Evolutionary conservation across 805 yeast species (phyloP).

Genomic region (Monosporozyma solicola): DNA sequence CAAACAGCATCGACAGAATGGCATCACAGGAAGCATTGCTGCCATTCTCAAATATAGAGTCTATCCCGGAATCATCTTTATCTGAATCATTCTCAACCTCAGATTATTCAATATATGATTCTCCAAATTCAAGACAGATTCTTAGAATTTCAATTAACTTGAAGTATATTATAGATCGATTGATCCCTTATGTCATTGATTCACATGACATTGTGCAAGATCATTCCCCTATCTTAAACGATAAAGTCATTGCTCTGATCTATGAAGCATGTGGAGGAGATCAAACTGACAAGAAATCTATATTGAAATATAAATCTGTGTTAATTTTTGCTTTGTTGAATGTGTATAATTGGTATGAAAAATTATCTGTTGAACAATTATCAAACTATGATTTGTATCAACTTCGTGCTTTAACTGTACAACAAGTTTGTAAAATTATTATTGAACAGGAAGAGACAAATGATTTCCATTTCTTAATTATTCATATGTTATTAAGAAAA

Average conservation of each 20-base stretch:
- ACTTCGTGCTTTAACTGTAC: conserved; percentile 61
- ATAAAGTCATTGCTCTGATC: conserved; percentile 49
- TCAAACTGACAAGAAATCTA: conserved; percentile 44
- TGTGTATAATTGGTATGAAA: conserved; percentile 73
- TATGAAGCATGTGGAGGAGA: conserved; percentile 74
- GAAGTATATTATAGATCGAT: conserved; percentile 60
- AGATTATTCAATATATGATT: neutral
- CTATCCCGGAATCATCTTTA: neutral
- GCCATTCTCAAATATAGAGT: neutral
- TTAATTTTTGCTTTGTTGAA: conserved; percentile 62
- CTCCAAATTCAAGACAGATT: conserved; percentile 58
- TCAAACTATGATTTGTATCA: conserved; percentile 57
- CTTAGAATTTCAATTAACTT: conserved; percentile 63
- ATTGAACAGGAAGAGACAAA: conserved; percentile 52
- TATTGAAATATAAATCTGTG: conserved; percentile 56
- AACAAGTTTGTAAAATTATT: conserved; percentile 57
- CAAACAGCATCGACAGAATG: too few relatives aligned
- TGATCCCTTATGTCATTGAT: conserved; percentile 58
- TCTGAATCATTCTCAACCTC: neutral
- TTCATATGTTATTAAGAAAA: conserved; percentile 69
- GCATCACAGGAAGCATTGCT: neutral
- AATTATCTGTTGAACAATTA: conserved; percentile 48
- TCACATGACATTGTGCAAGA: conserved; percentile 42
- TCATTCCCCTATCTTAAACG: conserved; percentile 52
- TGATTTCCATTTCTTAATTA: conserved; percentile 42